Base-by-base conservation (phyloP, 352 stramenopile species). In the Nothophytophthora sp. region DNA sequence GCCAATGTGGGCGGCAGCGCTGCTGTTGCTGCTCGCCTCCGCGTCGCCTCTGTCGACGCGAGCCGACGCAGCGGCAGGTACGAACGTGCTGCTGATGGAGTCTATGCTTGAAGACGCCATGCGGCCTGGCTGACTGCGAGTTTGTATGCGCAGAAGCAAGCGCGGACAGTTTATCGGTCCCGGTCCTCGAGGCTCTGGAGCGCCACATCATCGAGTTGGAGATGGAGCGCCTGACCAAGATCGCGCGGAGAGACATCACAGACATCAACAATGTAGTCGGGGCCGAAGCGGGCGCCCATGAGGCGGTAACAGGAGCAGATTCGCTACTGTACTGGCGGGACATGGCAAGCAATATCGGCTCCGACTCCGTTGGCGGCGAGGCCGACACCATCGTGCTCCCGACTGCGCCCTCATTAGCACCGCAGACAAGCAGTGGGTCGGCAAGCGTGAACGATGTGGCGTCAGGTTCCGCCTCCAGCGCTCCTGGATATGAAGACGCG, bases 21-120 rank as follows among this genome's bases (percentile, higher is more conserved):
- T 70, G 51, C 42, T 71, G 52, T 38, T 65, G 48, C 32, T 71
- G 38, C 41, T 67, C 13, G 43, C 55, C 25, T 58, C 37, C 32
- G 49, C 57, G 27, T 61, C 47, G 15, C 43, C 51, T 55, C 25
- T 59, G 11, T 41, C 36, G 27, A 15, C 37, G 9, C 30, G 11
- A 27, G 20, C 50, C 2, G 36, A 27, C 19, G 29, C 20, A 28
- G 36, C 54, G 62, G 60, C 25, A 42, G 36, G 36, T 42, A 42
- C n/a, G n/a, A n/a, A n/a, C n/a, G n/a, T n/a, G n/a, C n/a, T n/a
- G n/a, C n/a, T n/a, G n/a, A n/a, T n/a, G n/a, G n/a, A n/a, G n/a
- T n/a, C n/a, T n/a, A n/a, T n/a, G n/a, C n/a, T n/a, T n/a, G n/a
- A n/a, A 10, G 18, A 13, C 36, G 16, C 4, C 36, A 39, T n/a